A percentile compares a stretch with the other conserved stretches of the same genome.
These are phyloP conservation scores for Fusarium equiseti DNA, from an alignment of 2,329 filamentous ascomycete species.

Conservation along the genomic window DNA sequence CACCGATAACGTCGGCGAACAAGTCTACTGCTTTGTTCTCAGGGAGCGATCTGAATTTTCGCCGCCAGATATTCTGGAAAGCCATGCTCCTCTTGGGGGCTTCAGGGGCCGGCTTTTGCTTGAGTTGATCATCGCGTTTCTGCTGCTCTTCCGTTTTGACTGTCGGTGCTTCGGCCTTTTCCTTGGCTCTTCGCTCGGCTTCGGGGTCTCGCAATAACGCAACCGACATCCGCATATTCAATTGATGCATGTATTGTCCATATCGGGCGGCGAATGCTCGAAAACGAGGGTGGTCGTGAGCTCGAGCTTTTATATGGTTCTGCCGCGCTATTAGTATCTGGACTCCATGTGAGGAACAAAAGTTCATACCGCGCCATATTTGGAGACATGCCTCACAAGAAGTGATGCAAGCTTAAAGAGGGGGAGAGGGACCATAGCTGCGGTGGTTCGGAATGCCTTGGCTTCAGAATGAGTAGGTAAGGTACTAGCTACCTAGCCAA, in stretches of 20 bases:
- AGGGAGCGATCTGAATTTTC: slow-evolving; percentile 72
- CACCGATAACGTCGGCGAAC: slow-evolving; percentile 74
- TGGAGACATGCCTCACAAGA: slow-evolving; percentile 74
- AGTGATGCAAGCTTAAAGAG: slow-evolving; percentile 75
- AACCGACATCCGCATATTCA: slow-evolving; percentile 75
- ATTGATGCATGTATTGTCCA: slow-evolving; percentile 73
- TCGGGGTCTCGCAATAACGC: slow-evolving; percentile 68
- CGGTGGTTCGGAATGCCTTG: slow-evolving; percentile 37
- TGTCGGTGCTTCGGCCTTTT: slow-evolving; percentile 72
- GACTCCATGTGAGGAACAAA: neutral
- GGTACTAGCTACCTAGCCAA: neutral
- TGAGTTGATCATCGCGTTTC: slow-evolving; percentile 64
- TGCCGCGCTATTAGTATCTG: slow-evolving; percentile 49
- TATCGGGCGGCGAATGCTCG: slow-evolving; percentile 71
- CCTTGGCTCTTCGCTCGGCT: slow-evolving; percentile 69
- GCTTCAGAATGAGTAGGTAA: slow-evolving; percentile 25
- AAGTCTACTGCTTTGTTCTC: slow-evolving; percentile 75
- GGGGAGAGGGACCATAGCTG: slow-evolving; percentile 71
- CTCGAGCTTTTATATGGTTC: slow-evolving; percentile 75
- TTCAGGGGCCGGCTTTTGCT: slow-evolving; percentile 53
- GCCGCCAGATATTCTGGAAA: slow-evolving; percentile 68
- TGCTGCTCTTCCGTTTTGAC: slow-evolving; percentile 74
- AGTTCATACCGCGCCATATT: slow-evolving; percentile 73
- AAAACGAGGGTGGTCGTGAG: slow-evolving; percentile 73
- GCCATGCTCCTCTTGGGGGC: slow-evolving; percentile 44